Evolutionary conservation across 495 filamentous ascomycete genomes (phyloP), one percentile per base, ranked within the genome.

Genomic region (Daldinia loculata): DNA sequence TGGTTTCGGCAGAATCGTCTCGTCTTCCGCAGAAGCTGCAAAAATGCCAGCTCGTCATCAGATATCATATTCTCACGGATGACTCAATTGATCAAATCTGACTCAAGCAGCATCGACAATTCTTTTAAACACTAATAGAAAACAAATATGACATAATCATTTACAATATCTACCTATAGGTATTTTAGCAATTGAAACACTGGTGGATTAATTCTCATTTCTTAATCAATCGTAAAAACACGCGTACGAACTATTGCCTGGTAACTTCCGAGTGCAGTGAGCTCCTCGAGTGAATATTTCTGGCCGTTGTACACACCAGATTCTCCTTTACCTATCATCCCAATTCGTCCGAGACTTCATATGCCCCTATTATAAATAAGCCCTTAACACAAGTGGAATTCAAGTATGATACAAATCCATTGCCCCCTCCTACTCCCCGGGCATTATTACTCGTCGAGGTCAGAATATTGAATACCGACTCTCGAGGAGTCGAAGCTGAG

Each of bases 361-460:
- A 19, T 53, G 29, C 59, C 38, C 45, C 59, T 59, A 70, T 70
- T 70, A 70, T 67, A 50, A 30, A 48, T 58, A 15, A 41, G 22
- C 11, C 58, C 29, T 39, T 29, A 27, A 56, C 29, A 27, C 9
- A 58, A 63, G 41, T 52, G 63, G 62, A 71, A 67, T 55, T 48
- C 32, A 41, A 48, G 29, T 64, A 71, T 67, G 63, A 51, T 71
- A 71, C 69, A 71, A 15, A 36, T 34, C 39, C 69, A 38, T 59
- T 34, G 48, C 12, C 63, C 45, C 34, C 22, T 58, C 43, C 38
- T 51, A 50, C 34, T 53, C 22, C 30, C 27, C 36, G 14, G 17
- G n/a, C n/a, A 24, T 34, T 22, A 43, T 38, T 22, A 19, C 39
- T 66, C 61, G 8, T 22, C 27, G 34, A 43, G 19, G 27, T 24